phyloP scores from a whole-genome alignment of 306 rosid genomes.

The Prunus fruticosa region DNA sequence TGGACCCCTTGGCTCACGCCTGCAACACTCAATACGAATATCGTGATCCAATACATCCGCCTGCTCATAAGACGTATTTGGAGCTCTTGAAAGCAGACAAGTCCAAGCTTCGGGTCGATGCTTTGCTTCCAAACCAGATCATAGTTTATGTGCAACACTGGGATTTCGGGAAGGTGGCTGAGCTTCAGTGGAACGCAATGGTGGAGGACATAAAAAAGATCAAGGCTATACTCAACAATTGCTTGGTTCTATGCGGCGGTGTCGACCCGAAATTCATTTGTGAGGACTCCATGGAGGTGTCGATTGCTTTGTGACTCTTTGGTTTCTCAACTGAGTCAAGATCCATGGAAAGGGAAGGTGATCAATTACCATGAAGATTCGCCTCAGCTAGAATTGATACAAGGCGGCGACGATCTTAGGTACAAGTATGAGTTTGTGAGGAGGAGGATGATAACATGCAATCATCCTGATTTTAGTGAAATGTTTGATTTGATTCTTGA shows the following conservation, averaged over 20 bases:
- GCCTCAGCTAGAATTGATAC: not conserved
- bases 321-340: not conserved
- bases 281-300: not conserved
- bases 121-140: not conserved
- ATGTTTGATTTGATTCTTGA: not conserved
- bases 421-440: not conserved
- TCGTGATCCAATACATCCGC: too few species aligned
- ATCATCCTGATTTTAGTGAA: not conserved
- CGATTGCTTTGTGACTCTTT: not conserved
- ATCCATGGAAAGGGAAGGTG: not conserved
- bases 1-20: too few species aligned
- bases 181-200: not conserved
- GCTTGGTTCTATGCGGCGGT: not conserved
- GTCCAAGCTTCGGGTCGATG: not conserved
- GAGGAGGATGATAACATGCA: not conserved
- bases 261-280: not conserved
- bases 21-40: too few species aligned
- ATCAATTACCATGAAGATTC: too few species aligned
- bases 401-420: not conserved
- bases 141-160: not conserved
- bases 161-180: not conserved
- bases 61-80: too few species aligned
- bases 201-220: not conserved
- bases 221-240: not conserved
- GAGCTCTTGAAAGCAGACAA: not conserved